Percentiles rank a stretch among this genome's conserved stretches.
phyloP scores from a whole-genome alignment of 164 flowering plant genomes.

The Piper longum region DNA sequence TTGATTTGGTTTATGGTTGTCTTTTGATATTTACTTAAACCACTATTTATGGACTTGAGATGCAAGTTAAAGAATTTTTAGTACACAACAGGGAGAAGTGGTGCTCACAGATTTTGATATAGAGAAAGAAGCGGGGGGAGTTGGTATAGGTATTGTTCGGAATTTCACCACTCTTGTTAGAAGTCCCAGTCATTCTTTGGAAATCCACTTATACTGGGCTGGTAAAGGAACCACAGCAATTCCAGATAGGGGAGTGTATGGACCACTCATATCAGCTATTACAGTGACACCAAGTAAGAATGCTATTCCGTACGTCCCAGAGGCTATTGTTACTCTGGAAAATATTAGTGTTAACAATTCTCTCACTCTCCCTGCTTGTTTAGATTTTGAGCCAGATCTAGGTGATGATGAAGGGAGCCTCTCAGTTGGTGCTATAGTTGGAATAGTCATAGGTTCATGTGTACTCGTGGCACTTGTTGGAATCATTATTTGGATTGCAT shows the following conservation, averaged over 20 bases:
- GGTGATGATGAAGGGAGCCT: slow-evolving; percentile 18
- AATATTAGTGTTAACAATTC: background rate
- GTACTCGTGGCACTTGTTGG: slow-evolving; percentile 23
- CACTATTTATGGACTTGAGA: background rate
- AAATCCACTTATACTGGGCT: slow-evolving; percentile 68
- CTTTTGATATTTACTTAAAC: too few species aligned
- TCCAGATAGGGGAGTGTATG: slow-evolving; percentile 59
- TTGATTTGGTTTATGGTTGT: too few species aligned
- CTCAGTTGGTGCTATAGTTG: slow-evolving; percentile 54
- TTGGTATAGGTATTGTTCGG: slow-evolving; percentile 19
- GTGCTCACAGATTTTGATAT: slow-evolving; percentile 45
- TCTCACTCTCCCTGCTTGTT: slow-evolving; percentile 7
- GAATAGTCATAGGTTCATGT: slow-evolving; percentile 41
- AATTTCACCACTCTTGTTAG: slow-evolving; percentile 26
- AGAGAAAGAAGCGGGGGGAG: slow-evolving; percentile 43
- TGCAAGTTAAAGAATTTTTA: background rate
- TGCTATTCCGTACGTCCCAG: background rate
- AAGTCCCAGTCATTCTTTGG: slow-evolving; percentile 42
- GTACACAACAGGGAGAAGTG: slow-evolving; percentile 20
- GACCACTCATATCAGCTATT: slow-evolving; percentile 84
- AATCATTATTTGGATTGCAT: slow-evolving; percentile 27
- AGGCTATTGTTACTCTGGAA: background rate
- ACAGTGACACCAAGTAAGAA: slow-evolving; percentile 66
- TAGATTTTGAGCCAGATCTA: slow-evolving; percentile 39
- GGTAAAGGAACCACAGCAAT: slow-evolving; percentile 74